These are phyloP conservation scores for Tetradesmus lagerheimii DNA, from an alignment of 139 green algal genomes.

Conservation along the genomic window DNA sequence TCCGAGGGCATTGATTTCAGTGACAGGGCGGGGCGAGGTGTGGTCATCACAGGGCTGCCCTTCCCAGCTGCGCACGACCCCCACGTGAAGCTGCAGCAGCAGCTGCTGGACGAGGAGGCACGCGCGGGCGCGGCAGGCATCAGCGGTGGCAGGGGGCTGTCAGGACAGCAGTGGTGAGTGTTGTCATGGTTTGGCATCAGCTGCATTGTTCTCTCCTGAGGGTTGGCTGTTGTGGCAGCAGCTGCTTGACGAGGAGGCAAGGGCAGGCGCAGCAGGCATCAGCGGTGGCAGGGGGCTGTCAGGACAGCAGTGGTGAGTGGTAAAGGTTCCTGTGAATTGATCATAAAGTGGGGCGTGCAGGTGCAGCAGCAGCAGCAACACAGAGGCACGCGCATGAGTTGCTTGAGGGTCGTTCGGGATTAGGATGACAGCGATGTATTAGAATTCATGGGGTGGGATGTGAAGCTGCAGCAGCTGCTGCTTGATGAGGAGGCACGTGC, in stretches of 20 bases:
- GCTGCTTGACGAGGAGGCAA: background rate
- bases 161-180: constrained; percentile 79
- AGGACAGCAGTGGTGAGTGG: constrained; percentile 80
- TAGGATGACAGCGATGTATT: too few species aligned
- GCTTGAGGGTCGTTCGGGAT: too few species aligned
- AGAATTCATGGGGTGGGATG: too few species aligned
- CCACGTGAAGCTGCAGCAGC: constrained; percentile 49
- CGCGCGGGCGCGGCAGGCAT: constrained; percentile 39
- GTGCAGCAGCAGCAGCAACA: too few species aligned
- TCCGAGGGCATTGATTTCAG: constrained; percentile 97
- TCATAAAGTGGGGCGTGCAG: too few species aligned
- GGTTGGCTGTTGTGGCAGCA: background rate
- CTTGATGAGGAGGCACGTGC: constrained; percentile 76
- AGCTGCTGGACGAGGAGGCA: constrained; percentile 82
- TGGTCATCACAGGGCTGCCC: constrained; percentile 97
- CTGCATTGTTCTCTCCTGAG: too few species aligned
- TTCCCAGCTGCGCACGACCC: constrained; percentile 69
- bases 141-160: constrained; percentile 50
- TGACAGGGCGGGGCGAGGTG: constrained; percentile 88
- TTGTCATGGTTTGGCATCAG: too few species aligned
- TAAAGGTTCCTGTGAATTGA: too few species aligned
- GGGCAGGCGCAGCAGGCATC: constrained; percentile 34
- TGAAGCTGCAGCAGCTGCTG: constrained; percentile 59
- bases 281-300: constrained; percentile 50
- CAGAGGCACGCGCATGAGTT: too few species aligned